These are phyloP conservation scores for Protostelium mycophagum DNA, from an alignment of 78 protist species.

Conservation along the genomic window DNA sequence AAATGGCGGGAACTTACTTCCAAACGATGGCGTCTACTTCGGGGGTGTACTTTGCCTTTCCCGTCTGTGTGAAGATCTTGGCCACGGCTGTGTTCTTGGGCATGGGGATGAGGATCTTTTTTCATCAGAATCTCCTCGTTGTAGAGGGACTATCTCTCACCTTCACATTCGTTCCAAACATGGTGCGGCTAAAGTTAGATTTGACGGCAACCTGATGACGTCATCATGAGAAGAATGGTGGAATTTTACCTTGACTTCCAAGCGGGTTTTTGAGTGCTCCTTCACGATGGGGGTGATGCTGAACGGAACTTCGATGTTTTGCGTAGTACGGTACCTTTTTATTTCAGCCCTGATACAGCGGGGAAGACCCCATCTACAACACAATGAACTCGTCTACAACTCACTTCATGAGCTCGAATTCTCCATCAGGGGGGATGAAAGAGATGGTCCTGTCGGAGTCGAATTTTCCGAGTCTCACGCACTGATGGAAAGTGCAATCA, in stretches of 20 bases:
- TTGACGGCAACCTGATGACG: conserved; percentile 77
- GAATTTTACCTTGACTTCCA: conserved; percentile 84
- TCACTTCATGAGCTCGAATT: conserved; percentile 93
- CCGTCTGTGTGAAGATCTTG: conserved; percentile 58
- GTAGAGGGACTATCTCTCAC: too few relatives aligned
- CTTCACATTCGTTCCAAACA: conserved; percentile 52
- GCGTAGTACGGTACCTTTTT: conserved; percentile 88
- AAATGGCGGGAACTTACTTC: conserved; percentile 36
- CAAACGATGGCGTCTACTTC: conserved; percentile 82
- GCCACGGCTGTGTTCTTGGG: conserved; percentile 92
- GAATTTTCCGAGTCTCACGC: conserved; percentile 93
- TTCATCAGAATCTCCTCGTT: too few relatives aligned
- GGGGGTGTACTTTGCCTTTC: conserved; percentile 92
- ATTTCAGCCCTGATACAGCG: neutral
- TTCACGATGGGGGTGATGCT: conserved; percentile 80
- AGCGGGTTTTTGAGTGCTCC: conserved; percentile 85
- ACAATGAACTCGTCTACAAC: neutral
- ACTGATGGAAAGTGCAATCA: conserved; percentile 95
- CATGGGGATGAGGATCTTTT: conserved; percentile 72
- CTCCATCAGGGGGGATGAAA: conserved; percentile 99
- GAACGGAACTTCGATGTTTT: conserved; percentile 90
- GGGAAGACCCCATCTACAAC: too few relatives aligned
- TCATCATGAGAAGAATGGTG: too few relatives aligned
- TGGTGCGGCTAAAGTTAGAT: conserved; percentile 57
- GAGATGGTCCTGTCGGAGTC: conserved; percentile 87